Conservation (phyloP, 441 rosid genomes). For the Sinapis alba region DNA sequence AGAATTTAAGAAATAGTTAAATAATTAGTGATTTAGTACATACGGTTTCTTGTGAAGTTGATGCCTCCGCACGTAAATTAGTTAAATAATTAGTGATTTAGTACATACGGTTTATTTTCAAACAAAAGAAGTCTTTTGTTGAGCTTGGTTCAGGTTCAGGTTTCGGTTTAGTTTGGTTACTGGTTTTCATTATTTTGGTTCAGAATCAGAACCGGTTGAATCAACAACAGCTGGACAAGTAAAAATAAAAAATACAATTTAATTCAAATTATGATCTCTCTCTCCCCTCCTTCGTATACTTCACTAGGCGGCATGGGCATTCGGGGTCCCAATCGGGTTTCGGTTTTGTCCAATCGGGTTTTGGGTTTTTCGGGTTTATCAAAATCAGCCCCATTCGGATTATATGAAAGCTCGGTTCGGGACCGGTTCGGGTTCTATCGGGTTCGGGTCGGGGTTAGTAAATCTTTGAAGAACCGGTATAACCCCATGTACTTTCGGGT, state of each 20-base stretch:
- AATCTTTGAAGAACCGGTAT: no score
- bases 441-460: no score
- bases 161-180: conserved; percentile 14
- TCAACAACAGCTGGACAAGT: background rate
- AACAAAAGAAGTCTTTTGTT: background rate
- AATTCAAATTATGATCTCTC: background rate
- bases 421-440: no score
- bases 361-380: no score
- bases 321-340: no score
- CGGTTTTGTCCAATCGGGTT: no score
- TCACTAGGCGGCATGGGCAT: no score
- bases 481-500: no score
- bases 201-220: background rate
- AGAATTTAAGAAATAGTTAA: background rate
- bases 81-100: no score
- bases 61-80: background rate
- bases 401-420: no score
- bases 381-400: no score
- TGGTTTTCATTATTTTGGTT: background rate
- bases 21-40: background rate
- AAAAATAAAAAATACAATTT: background rate
- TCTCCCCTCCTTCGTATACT: background rate
- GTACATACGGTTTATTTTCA: no score
- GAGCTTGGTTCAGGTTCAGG: background rate
- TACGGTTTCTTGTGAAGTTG: background rate